Percentiles rank a stretch among this genome's conserved stretches.
These are phyloP conservation scores for Candida silvatica DNA, from an alignment of 805 yeast genomes.

Conservation along the genomic window DNA sequence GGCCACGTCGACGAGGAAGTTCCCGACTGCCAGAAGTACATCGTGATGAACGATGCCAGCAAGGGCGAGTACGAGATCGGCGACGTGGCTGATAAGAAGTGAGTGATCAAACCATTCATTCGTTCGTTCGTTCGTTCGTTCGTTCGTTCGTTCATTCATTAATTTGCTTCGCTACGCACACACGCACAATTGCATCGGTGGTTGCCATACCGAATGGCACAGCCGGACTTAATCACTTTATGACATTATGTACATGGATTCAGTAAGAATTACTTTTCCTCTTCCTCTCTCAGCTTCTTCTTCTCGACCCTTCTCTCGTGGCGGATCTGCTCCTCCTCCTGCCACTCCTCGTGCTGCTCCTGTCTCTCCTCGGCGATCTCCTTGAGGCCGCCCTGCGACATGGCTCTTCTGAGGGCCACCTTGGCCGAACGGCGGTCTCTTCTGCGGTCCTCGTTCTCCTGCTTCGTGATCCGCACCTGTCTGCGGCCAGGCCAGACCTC, in stretches of 20 bases:
- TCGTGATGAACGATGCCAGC: constrained; percentile 27
- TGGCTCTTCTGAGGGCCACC: constrained; percentile 25
- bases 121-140: too few species aligned
- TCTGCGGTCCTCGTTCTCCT: constrained; percentile 36
- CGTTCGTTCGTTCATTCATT: too few species aligned
- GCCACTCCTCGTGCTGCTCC: background rate
- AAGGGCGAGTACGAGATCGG: constrained; percentile 24
- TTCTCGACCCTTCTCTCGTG: too few species aligned
- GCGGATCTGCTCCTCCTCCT: background rate
- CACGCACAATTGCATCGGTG: too few species aligned
- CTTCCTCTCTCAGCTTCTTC: background rate
- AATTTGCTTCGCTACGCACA: too few species aligned
- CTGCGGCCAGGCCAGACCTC: constrained; percentile 69
- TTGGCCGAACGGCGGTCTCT: constrained; percentile 39
- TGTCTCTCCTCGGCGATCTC: background rate
- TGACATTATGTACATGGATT: too few species aligned
- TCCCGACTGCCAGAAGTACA: constrained; percentile 53
- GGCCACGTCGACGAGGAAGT: constrained; percentile 83
- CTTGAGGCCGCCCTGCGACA: constrained; percentile 8
- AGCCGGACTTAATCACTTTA: too few species aligned
- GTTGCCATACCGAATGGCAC: too few species aligned
- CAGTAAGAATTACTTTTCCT: background rate
- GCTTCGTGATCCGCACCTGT: constrained; percentile 48
- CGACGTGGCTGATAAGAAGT: constrained; percentile 4
- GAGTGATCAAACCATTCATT: background rate